Evolutionary conservation across 306 rosid species (phyloP), one percentile per base, ranked within the genome.

Genomic region (Vicia villosa): DNA sequence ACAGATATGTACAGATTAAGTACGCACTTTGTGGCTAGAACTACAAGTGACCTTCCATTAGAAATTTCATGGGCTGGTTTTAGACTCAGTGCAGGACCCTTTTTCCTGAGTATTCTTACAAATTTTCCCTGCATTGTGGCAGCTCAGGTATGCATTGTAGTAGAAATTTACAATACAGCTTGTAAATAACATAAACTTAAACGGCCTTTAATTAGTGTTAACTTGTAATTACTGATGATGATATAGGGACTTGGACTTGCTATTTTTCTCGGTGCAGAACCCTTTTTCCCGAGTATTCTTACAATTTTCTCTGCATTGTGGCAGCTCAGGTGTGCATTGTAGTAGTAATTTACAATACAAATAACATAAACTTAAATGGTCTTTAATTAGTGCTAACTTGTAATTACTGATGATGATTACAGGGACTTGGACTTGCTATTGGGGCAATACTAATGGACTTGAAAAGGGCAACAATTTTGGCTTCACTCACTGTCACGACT

Each of bases 371-470:
- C 37, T 32, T 32, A 32, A 24, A 19, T 51, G 19, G 26, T 36
- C 56, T 64, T 32, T 32, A 32, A 32, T n/a, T 3, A 45, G 5
- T 26, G 36, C 81, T 20, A 51, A 51, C 1, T 20, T 51, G 30
- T 89, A 68, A 60, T 68, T 20, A 52, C 21, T 32, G 22, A 15
- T 72, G 37, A 32, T 32, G 12, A 8, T n/a, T 61, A 46, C 68
- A 93, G 97, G 97, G 97, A 20, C 97, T 88, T 74, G 97, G 98
- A 79, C 93, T 88, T 26, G 97, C 96, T 4, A 94, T 94, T 40
- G 98, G 98, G 64, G 98, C 98, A 46, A 78, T 6, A 28, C 5
- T 90, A 13, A 90, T 91, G 98, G 98, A 94, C 76, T 38, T 91
- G 57, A 88, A 94, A 81, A 85, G 65, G 66, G 98, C 98, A 32